Base-by-base conservation (phyloP, 805 yeast genomes). In the Scheffersomyces stipitis region DNA sequence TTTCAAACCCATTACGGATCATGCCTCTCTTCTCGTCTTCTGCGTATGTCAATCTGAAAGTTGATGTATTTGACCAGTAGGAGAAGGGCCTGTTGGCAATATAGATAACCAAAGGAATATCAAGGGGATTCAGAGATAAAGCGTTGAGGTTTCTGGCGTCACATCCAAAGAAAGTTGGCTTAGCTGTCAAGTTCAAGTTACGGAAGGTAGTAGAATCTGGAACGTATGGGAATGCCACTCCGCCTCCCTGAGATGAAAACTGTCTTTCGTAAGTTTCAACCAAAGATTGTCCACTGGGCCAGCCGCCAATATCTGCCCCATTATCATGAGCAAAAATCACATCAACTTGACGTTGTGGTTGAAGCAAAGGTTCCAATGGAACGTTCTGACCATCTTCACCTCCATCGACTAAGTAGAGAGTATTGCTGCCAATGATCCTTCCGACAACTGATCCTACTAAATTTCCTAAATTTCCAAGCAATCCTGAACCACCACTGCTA, bases 91-190 rank as follows among this genome's bases (percentile, higher is more conserved):
- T 59, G 58, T 88, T 88, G 28, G 93, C 90, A 37, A 77, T 69
- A 52, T 84, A 86, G n/a, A 88, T 78, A 26, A 88, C 70, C 38
- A 87, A 68, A 2, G 96, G 96, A 23, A 88, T 87, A 18, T 62
- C 60, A 8, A 26, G 24, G 15, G 26, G 18, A 18, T 33, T 34
- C 23, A 23, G 18, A 4, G 36, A 15, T 37, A 82, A 64, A 8
- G 57, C 60, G 4, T 89, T 77, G 51, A 81, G 62, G 52, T 84
- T 83, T 14, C 60, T 48, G 4, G 85, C 72, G 53, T 83, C 74
- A 62, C 96, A 87, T 23, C 96, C 96, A 55, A 87, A 87, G 64
- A 87, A 87, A 1, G 83, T 72, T 34, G 95, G 95, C 41, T 63
- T 73, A 9, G 81, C 65, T 12, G 86, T 81, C 46, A 86, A 68